Conservation (phyloP, 441 rosid genomes). For the Pelargonium cotyledonis region DNA sequence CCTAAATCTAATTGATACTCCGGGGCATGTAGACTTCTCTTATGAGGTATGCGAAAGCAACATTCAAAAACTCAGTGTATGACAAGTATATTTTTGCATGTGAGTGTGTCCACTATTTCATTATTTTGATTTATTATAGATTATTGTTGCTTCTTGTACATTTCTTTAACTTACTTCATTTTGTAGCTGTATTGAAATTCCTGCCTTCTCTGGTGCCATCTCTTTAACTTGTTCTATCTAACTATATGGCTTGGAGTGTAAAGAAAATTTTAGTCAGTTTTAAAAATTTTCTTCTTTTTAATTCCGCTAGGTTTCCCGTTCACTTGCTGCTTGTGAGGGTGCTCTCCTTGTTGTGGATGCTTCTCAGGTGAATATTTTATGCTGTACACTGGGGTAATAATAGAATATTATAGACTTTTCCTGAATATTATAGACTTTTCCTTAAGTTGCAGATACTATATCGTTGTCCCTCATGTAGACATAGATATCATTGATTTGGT, state of each 20-base stretch:
- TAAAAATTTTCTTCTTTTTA: constrained; percentile 3
- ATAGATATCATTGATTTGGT: background rate
- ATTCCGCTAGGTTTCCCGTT: constrained; percentile 74
- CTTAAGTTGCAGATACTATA: background rate
- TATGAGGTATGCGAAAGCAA: constrained; percentile 58
- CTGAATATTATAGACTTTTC: background rate
- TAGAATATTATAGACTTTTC: no score
- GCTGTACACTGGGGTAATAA: background rate
- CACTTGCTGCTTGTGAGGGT: constrained; percentile 99
- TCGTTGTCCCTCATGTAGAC: background rate
- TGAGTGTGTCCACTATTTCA: constrained; percentile 4
- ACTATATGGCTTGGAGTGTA: background rate
- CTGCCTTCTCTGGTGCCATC: background rate
- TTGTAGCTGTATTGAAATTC: background rate
- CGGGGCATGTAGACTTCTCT: constrained; percentile 96
- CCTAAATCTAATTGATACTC: constrained; percentile 88
- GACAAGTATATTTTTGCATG: background rate
- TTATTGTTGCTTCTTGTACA: background rate
- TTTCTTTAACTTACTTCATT: background rate
- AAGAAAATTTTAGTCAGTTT: background rate
- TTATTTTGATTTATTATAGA: background rate
- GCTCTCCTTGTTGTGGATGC: constrained; percentile 98
- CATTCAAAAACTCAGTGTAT: background rate
- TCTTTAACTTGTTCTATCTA: background rate
- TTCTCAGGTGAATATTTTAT: constrained; percentile 59